These are phyloP conservation scores for Backusella liffmaniae DNA, from an alignment of 192 early-diverging fungal genomes.

Conservation along the genomic window DNA sequence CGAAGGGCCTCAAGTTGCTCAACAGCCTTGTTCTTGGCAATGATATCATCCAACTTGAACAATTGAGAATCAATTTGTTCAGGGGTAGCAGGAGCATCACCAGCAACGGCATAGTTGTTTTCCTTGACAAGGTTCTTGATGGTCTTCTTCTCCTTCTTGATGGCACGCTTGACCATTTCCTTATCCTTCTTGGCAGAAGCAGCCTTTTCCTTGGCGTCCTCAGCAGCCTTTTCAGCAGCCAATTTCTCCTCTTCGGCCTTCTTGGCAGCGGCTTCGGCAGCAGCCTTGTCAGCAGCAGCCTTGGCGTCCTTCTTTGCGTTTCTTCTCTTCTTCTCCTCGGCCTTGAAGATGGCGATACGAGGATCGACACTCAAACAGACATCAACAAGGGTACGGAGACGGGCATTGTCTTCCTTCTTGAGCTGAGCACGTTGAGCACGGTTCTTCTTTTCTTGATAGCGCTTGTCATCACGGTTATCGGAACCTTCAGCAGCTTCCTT, in stretches of 20 bases:
- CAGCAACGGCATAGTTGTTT: conserved; percentile 76
- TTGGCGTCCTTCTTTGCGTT: conserved; percentile 90
- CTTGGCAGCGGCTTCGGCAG: conserved; percentile 52
- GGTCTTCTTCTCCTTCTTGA: conserved; percentile 91
- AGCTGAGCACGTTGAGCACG: conserved; percentile 82
- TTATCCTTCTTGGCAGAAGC: conserved; percentile 81
- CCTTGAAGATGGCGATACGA: conserved; percentile 85
- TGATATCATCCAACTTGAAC: conserved; percentile 76
- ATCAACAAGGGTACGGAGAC: conserved; percentile 81
- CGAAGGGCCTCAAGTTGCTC: conserved; percentile 56
- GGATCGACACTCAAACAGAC: conserved; percentile 80
- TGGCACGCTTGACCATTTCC: conserved; percentile 82
- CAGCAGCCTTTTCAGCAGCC: conserved; percentile 54
- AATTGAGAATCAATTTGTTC: conserved; percentile 66
- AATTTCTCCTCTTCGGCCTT: conserved; percentile 48
- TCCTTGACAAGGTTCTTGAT: conserved; percentile 77
- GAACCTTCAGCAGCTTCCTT: conserved; percentile 92
- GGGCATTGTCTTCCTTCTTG: conserved; percentile 98
- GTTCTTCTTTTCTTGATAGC: conserved; percentile 96
- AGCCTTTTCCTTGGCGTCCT: conserved; percentile 56
- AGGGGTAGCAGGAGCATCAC: conserved; percentile 51
- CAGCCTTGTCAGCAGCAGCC: conserved; percentile 65
- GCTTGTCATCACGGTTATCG: conserved; percentile 95
- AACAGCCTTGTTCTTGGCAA: conserved; percentile 61
- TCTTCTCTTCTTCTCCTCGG: conserved; percentile 86